Conservation (phyloP, 352 stramenopile species). For the Globisporangium spiculum region DNA sequence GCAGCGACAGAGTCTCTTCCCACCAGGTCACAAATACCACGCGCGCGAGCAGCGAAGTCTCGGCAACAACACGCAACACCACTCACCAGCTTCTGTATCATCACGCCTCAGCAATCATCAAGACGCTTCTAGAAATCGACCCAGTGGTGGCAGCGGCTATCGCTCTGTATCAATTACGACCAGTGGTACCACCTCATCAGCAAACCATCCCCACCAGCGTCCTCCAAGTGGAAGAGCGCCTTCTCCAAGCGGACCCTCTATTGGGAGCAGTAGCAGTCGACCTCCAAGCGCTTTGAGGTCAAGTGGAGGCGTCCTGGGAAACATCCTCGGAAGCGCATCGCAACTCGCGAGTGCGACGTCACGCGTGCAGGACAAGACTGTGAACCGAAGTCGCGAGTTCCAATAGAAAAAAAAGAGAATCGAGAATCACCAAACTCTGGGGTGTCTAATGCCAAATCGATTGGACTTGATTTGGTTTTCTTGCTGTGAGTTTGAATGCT, state of each 20-base stretch:
- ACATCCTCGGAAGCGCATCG: conserved; percentile 66
- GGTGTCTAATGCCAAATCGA: not conserved
- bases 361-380: conserved; percentile 52
- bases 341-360: conserved; percentile 64
- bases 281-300: conserved; percentile 12
- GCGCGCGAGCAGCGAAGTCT: conserved; percentile 3
- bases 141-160: not conserved
- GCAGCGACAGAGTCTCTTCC: conserved; percentile 5
- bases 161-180: conserved; percentile 13
- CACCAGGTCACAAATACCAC: conserved; percentile 10
- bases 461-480: not conserved
- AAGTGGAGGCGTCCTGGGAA: conserved; percentile 41
- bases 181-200: not conserved
- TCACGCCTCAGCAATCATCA: not conserved
- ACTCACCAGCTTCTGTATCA: not conserved
- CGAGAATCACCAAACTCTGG: not conserved
- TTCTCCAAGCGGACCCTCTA: not conserved
- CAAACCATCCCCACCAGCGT: conserved; percentile 12
- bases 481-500: not conserved
- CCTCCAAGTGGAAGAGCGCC: conserved; percentile 4
- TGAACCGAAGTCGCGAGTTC: conserved; percentile 40
- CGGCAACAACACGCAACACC: not conserved
- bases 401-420: not conserved
- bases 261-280: not conserved
- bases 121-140: conserved; percentile 2